A percentile compares a stretch with the other conserved stretches of the same genome.
Evolutionary conservation across 2,329 filamentous ascomycete genomes (phyloP).

Genomic region (Alternaria triticimaculans): DNA sequence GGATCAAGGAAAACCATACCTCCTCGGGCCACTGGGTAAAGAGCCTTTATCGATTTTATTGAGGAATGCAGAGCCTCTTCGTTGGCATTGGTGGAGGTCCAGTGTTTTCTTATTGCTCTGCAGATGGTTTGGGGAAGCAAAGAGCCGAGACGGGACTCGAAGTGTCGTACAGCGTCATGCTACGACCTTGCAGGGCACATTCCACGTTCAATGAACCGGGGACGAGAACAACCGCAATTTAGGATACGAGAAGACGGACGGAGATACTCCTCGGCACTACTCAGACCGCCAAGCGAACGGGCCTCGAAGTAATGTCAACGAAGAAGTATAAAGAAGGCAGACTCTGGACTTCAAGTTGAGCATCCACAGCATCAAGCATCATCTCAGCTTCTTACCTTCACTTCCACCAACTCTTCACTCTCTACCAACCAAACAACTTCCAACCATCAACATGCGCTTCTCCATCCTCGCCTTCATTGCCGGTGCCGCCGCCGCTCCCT

Average conservation of each 20-base stretch:
- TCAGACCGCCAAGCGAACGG: background rate
- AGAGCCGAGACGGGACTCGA: background rate
- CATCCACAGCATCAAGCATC: constrained; percentile 2
- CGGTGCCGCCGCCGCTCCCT: constrained; percentile 6
- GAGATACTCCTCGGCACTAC: background rate
- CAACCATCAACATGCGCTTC: constrained; percentile 11
- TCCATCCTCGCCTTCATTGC: constrained; percentile 4
- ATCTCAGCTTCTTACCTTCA: background rate
- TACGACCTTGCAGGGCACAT: background rate
- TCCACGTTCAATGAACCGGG: background rate
- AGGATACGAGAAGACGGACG: background rate
- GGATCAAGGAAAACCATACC: background rate
- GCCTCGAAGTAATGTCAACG: background rate
- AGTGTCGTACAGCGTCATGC: background rate
- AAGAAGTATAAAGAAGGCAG: constrained; percentile 8
- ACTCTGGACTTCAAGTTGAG: background rate
- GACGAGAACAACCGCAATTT: constrained; percentile 2
- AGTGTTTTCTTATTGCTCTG: constrained; percentile 1
- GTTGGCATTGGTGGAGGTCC: background rate
- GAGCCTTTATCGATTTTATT: background rate
- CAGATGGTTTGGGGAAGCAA: background rate
- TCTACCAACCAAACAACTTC: background rate
- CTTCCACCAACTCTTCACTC: background rate
- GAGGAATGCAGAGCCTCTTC: background rate
- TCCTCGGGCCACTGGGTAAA: background rate